Base-by-base conservation (phyloP, 2,329 filamentous ascomycete genomes). In the Lachnellula subtilissima region DNA sequence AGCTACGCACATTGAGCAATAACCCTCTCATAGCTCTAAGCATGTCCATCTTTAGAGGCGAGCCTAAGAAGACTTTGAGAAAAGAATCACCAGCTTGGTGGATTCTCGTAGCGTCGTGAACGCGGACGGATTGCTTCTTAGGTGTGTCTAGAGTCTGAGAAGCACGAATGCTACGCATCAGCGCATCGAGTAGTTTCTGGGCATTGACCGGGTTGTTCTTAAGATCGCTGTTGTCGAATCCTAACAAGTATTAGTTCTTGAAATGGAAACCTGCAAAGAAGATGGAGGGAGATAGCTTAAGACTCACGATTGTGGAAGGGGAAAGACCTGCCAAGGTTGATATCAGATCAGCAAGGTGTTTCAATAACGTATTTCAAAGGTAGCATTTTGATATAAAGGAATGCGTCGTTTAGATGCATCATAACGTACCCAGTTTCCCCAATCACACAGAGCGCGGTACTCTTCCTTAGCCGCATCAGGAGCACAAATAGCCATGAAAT, bases 371-470 rank as follows among this genome's bases (percentile, higher is more conserved):
- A 9, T 28, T 28, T 2, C 28, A 28, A 9, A 9, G 2, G 28
- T 28, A 28, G 28, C 7, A 3, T 28, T 28, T 8, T 9, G 8
- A 28, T 28, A 28, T 28, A 8, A 28, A 28, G 28, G 28, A 28
- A 28, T 28, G 8, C 7, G 8, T 9, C 8, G 28, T 0, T 28
- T 28, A 6, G 2, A 8, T 7, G 28, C 2, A 28, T 28, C 7
- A 8, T 3, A 28, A 9, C 53, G 53, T 51, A 54, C 55, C 55
- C 52, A 57, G 40, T 57, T 57, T 17, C 55, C 55, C 55, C 55
- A 57, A 22, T 57, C 55, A 28, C 55, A 57, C 14, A 57, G 35
- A 2, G 51, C 54, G 6, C 48, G 25, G 9, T 54, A 51, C 22
- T 53, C 55, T 12, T 54, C 52, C n/a, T 42, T 22, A 17, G 15